Percentiles rank a stretch among this genome's conserved stretches.
These are phyloP conservation scores for Omphalotus guepiniiformis DNA, from an alignment of 768 basidiomycete genomes.

Conservation along the genomic window DNA sequence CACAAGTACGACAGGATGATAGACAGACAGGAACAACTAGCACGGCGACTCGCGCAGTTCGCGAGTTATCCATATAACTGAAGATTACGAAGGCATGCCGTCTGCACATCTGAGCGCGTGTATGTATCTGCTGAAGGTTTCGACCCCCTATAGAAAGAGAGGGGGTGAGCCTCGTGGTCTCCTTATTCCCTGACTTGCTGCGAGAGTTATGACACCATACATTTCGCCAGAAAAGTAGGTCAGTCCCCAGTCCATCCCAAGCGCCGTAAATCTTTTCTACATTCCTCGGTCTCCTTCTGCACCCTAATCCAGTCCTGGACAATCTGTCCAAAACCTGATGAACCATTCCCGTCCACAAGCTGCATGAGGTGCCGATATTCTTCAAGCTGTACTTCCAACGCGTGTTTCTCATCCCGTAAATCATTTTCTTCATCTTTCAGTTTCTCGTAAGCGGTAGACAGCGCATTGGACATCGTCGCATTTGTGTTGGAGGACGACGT, in stretches of 20 bases:
- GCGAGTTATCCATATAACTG: no score
- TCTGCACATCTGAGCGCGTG: no score
- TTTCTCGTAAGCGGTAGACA: slow-evolving; percentile 26
- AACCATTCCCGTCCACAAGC: slow-evolving; percentile 36
- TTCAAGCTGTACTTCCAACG: slow-evolving; percentile 33
- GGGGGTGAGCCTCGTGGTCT: no score
- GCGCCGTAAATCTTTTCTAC: slow-evolving; percentile 42
- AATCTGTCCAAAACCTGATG: slow-evolving; percentile 40
- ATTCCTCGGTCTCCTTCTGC: slow-evolving; percentile 46
- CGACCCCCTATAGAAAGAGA: no score
- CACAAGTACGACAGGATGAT: no score
- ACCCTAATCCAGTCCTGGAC: slow-evolving; percentile 45
- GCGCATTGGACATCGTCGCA: slow-evolving; percentile 28
- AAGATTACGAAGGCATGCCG: no score
- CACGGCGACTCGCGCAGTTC: no score
- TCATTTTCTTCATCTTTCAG: slow-evolving; percentile 31
- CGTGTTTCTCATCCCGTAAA: slow-evolving; percentile 31
- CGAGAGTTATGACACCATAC: no score
- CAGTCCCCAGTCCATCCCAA: slow-evolving; percentile 52
- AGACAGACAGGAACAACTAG: no score
- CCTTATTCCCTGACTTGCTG: no score
- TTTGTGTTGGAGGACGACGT: slow-evolving; percentile 15
- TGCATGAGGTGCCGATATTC: slow-evolving; percentile 39
- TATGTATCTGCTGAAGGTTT: no score
- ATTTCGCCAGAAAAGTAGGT: no score